phyloP scores from a whole-genome alignment of 2,329 filamentous ascomycete genomes.

The Neofusicoccum umdonicola region DNA sequence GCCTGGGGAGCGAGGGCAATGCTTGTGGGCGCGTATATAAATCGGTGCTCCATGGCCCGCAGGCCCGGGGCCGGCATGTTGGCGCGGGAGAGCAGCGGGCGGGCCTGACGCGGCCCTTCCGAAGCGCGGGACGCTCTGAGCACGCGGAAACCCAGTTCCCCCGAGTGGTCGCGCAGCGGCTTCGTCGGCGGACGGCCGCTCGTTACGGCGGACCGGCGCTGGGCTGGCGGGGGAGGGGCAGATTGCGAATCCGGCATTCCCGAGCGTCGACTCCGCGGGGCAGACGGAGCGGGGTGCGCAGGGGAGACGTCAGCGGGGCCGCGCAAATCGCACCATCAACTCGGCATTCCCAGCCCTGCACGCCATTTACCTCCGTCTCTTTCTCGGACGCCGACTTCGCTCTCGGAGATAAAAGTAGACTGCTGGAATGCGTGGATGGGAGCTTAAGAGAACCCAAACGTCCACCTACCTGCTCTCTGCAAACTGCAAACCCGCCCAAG shows the following conservation, averaged over 20 bases:
- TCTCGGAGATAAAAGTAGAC: conserved; percentile 7
- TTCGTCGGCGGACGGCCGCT: background rate
- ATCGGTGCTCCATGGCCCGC: background rate
- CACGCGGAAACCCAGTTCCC: background rate
- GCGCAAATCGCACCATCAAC: background rate
- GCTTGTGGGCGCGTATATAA: background rate
- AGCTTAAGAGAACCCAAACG: background rate
- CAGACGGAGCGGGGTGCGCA: background rate
- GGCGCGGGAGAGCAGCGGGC: background rate
- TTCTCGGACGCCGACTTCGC: background rate
- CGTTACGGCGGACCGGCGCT: background rate
- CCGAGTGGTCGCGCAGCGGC: background rate
- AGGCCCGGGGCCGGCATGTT: conserved; percentile 8
- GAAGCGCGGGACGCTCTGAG: background rate
- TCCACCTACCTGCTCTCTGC: background rate
- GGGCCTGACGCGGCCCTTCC: background rate
- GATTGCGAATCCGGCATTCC: background rate
- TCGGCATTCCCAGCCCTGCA: background rate
- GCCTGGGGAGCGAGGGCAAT: background rate
- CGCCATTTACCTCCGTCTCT: background rate
- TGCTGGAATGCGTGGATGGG: too few species aligned
- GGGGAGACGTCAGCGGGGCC: background rate
- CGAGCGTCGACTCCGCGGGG: conserved; percentile 3
- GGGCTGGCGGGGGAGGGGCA: background rate
- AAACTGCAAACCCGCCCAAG: background rate